Base-by-base conservation (phyloP, 768 basidiomycete genomes). In the Pleurotus salmoneostramineus region DNA sequence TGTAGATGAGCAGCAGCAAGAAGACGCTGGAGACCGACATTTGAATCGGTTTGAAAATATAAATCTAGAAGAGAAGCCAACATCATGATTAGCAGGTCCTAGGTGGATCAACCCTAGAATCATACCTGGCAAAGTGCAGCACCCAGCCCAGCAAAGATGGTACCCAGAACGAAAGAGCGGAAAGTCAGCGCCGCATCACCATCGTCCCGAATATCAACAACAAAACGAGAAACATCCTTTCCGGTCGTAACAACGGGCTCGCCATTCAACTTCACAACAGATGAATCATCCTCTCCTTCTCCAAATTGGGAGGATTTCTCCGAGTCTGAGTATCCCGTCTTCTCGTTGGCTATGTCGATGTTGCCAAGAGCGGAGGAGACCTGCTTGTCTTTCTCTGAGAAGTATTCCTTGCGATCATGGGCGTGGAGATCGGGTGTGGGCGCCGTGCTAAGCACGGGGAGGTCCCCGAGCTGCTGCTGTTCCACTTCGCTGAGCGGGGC, bases 181-280 rank as follows among this genome's bases (percentile, higher is more conserved):
- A 86, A 78, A 0, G 83, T 85, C 31, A 85, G 64, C 1, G 84
- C 76, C 14, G 72, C 69, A 52, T 84, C 84, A 10, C 76, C 80
- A 62, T 85, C 83, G 66, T 87, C 85, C 27, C 83, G 75, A 17
- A 79, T 45, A 63, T 84, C 83, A 58, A 85, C 74, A n/a, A 79
- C 76, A 60, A 76, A 83, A 33, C 72, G 72, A 0, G 83, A 83
- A 56, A 84, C 81, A 62, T 84, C 83, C 47, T 60, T 65, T 35
- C 83, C 83, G 48, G 68, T 73, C 3, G 68, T 73, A 50, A 77
- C 70, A n/a, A 77, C 69, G 1, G 75, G 74, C 65, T 77, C 76
- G 32, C 75, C 75, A 21, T 76, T 73, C 47, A 66, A 62, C 36
- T 63, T 69, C 45, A 68, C 57, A 1, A 71, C 72, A 15, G 43